Base-by-base conservation (phyloP, 768 basidiomycete species). In the Mycena latifolia region DNA sequence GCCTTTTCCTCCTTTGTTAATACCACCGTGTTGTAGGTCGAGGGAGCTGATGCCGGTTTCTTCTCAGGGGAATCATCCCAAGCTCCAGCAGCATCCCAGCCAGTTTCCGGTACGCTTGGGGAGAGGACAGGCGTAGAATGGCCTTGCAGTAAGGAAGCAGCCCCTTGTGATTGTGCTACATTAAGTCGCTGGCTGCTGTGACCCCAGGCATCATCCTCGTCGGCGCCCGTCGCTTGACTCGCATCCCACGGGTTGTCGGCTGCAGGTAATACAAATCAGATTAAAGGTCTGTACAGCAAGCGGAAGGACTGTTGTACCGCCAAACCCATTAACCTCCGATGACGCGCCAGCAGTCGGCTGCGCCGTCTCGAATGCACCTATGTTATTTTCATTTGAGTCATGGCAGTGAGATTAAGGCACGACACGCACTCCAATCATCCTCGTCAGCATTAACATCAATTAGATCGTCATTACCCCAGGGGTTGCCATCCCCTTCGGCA, bases 401-500 rank as follows among this genome's bases (percentile, higher is more conserved):
- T 7, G 33, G 33, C 14, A 14, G 14, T 35, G 33, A 35, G 33
- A 35, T 35, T 14, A 35, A 14, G 15, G 41, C 60, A 35, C 48
- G 50, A 37, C 22, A 63, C 91, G 74, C 75, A 93, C 96, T 92
- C 96, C 96, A 99, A 74, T 98, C 97, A 72, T 91, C 96, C 27
- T 90, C 87, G 71, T 99, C 96, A 0, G 93, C 95, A 73, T 95
- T 91, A 5, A 98, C 90, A 73, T 99, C 96, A 76, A 98, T 97
- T 61, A 98, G 77, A 76, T 98, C 93, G 10, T 86, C 90, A 51
- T 78, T 83, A 1, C 89, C 92, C 93, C 93, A 94, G 0, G 85
- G 86, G 73, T 85, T 85, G 27, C 77, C 83, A 3, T 80, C 82
- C 39, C 73, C 74, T 24, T 80, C 78, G 10, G 74, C 85, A 12